These are phyloP conservation scores for Trametes sp. DNA, from an alignment of 1,284 basidiomycete genomes.

Conservation along the genomic window DNA sequence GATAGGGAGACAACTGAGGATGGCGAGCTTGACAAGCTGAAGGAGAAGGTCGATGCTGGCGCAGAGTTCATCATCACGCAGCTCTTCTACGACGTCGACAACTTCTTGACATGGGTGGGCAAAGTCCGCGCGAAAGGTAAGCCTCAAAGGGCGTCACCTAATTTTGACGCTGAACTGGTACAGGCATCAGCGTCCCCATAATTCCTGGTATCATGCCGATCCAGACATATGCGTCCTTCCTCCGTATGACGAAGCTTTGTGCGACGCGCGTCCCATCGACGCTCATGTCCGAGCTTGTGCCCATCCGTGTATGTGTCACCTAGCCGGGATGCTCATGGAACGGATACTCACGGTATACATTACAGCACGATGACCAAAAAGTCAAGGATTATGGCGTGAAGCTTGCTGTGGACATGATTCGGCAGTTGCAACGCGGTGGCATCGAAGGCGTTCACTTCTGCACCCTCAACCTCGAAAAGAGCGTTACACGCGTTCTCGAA, in stretches of 20 bases:
- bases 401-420: conserved; percentile 82
- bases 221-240: conserved; percentile 94
- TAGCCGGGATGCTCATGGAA: not conserved
- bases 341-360: conserved; percentile 6
- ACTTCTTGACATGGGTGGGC: conserved; percentile 82
- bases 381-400: conserved; percentile 91
- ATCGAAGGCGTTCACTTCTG: conserved; percentile 93
- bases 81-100: conserved; percentile 94
- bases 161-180: conserved; percentile 17
- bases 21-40: conserved; percentile 80
- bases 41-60: conserved; percentile 93
- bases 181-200: conserved; percentile 91
- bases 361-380: conserved; percentile 86
- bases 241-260: conserved; percentile 90
- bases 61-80: conserved; percentile 98
- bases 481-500: conserved; percentile 89
- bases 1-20: conserved; percentile 71
- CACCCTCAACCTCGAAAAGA: conserved; percentile 98
- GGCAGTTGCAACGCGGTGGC: conserved; percentile 57
- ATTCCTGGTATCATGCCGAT: conserved; percentile 99
- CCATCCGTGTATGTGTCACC: conserved; percentile 71
- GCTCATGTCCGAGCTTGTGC: conserved; percentile 76
- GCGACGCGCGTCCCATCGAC: conserved; percentile 80
- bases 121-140: conserved; percentile 77
- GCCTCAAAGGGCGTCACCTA: not conserved